Evolutionary conservation across 805 yeast genomes (phyloP).

Genomic region (Pichia membranifaciens): DNA sequence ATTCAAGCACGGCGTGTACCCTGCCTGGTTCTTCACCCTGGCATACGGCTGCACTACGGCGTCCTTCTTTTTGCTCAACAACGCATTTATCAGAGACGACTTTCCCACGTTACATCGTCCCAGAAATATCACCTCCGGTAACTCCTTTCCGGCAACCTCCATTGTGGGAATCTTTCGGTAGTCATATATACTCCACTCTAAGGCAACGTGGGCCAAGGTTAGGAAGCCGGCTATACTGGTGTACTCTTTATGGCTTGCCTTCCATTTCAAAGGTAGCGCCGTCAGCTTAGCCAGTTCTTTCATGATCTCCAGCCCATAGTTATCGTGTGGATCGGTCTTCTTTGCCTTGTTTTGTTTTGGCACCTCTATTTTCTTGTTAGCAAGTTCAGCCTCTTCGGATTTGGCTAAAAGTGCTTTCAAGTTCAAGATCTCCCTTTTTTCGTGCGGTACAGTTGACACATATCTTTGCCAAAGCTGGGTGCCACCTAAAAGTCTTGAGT

Average conservation of each 20-base stretch:
- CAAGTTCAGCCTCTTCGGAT: too few species aligned
- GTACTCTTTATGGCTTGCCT: slow-evolving; percentile 6
- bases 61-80: slow-evolving; percentile 39
- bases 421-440: too few species aligned
- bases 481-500: too few species aligned
- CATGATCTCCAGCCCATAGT: slow-evolving; percentile 19
- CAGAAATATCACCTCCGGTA: slow-evolving; percentile 71
- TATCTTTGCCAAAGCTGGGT: too few species aligned
- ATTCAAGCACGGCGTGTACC: slow-evolving; percentile 57
- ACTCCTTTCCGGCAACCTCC: slow-evolving; percentile 5
- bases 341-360: neutral
- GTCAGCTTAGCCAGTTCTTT: slow-evolving; percentile 13
- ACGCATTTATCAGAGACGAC: slow-evolving; percentile 63
- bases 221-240: slow-evolving; percentile 35
- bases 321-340: too few species aligned
- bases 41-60: slow-evolving; percentile 34
- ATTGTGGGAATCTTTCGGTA: slow-evolving; percentile 24
- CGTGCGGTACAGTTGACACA: too few species aligned
- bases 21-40: slow-evolving; percentile 30
- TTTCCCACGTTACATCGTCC: slow-evolving; percentile 87
- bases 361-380: too few species aligned
- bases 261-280: slow-evolving; percentile 6
- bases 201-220: slow-evolving; percentile 37
- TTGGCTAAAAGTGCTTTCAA: too few species aligned
- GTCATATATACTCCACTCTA: slow-evolving; percentile 56